Base-by-base conservation (phyloP, 2,329 filamentous ascomycete species). In the Aspergillus aculeatinus region DNA sequence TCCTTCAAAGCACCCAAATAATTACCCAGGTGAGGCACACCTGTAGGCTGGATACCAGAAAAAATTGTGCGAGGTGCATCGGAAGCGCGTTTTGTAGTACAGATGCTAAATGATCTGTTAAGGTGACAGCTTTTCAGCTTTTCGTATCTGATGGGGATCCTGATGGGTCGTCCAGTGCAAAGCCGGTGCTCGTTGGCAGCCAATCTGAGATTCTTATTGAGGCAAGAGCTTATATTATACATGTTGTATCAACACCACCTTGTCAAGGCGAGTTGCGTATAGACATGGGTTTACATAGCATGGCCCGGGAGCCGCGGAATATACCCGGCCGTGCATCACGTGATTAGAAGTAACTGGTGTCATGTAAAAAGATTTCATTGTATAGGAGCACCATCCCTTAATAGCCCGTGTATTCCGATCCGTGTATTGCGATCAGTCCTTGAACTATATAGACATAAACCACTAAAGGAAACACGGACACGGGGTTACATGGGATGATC, bases 41-140 rank as follows among this genome's bases (percentile, higher is more conserved):
- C 95, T 0, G 95, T 99, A 19, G 95, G 95, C 76, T 99, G 95
- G 68, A 99, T 99, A 56, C 93, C 95, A 3, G 95, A 98, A 81
- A 99, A 97, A 70, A 98, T 86, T 60, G 89, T 61, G 12, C 58
- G 58, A 31, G 27, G 49, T 35, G 49, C n/a, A 39, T 4, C 21
- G 21, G 58, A 31, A 16, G 59, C 16, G 21, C 44, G 48, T 55
- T 60, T 57, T n/a, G 62, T 19, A 51, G 52, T 48, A 21, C 50
- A 48, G 49, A 59, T 61, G 39, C 61, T 65, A 35, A 57, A 51
- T 57, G 52, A 64, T 62, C 60, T 62, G 50, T 44, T 55, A 16
- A 53, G 23, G n/a, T 19, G 48, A 55, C 42, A 31, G n/a, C 29
- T 52, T n/a, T 39, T 50, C 14, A 50, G 21, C 48, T 27, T n/a